Evolutionary conservation across 2,329 filamentous ascomycete species (phyloP), one percentile per base, ranked within the genome.

Genomic region (Penicillium sp.): DNA sequence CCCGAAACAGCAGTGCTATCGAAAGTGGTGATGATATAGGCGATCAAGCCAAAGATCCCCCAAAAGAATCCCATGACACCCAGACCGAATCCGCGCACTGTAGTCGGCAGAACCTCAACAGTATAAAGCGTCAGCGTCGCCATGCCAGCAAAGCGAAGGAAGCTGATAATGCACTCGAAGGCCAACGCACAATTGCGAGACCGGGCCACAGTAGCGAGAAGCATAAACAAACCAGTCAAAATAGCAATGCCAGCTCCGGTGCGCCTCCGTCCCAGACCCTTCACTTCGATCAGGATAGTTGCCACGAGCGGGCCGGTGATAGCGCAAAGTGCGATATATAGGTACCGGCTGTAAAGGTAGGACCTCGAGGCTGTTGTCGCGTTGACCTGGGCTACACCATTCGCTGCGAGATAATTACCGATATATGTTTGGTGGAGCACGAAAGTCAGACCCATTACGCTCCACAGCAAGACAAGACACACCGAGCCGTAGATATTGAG

Each of bases 401-500:
- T 40, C 0, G 31, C 42, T 12, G 51, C 40, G n/a, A 62, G 56
- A 21, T 65, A 65, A 37, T 53, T 57, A 42, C 40, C 54, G 43
- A 66, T 43, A 38, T 60, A 66, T n/a, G 52, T 62, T 40, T 59
- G 57, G 46, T 65, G 60, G 9, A 67, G 58, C 10, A 61, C 43
- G 15, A 65, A 67, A 1, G 52, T 65, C 8, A 67, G 40, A 2
- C 64, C 64, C 10, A 59, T 61, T 1, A 54, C 25, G 13, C 45
- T 41, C 62, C 62, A 65, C 4, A 67, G 56, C 4, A 65, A 45
- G 40, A 54, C 35, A 17, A 66, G 56, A 9, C 54, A 50, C 4
- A 43, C n/a, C 0, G 53, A 23, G n/a, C 60, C 54, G 5, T 50
- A 10, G 12, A 25, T 42, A 2, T 51, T 56, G 9, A 43, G 29